These are phyloP conservation scores for Zymoseptoria passerinii DNA, from an alignment of 2,329 filamentous ascomycete genomes.

Conservation along the genomic window DNA sequence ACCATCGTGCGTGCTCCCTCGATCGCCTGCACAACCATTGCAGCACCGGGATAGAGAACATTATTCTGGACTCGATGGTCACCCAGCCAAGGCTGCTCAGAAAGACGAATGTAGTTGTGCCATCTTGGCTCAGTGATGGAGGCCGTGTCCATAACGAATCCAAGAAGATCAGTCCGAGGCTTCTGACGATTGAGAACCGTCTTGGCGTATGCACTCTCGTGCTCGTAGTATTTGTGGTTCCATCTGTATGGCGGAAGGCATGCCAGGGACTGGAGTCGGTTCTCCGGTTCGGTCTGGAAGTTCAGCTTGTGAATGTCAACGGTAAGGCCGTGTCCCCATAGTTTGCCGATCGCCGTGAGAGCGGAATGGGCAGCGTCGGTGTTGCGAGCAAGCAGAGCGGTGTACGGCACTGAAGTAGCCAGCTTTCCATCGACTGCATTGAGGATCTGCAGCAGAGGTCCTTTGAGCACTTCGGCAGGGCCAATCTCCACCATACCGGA, in stretches of 20 bases:
- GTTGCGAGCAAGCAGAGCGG: background rate
- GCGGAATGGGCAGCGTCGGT: background rate
- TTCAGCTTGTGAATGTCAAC: conserved; percentile 1
- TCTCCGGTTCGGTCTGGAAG: background rate
- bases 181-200: conserved; percentile 5
- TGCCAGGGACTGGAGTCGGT: background rate
- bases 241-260: conserved; percentile 4
- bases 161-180: conserved; percentile 28
- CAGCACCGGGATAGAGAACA: conserved; percentile 13
- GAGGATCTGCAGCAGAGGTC: conserved; percentile 8
- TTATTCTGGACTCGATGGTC: conserved; percentile 14
- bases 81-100: conserved; percentile 19
- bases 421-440: background rate
- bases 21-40: conserved; percentile 12
- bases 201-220: conserved; percentile 4
- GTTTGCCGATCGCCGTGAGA: background rate
- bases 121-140: conserved; percentile 11
- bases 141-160: conserved; percentile 8
- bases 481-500: conserved; percentile 8
- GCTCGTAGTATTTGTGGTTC: conserved; percentile 12
- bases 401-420: background rate
- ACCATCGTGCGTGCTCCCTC: conserved; percentile 12
- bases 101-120: conserved; percentile 16
- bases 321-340: background rate
- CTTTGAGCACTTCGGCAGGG: conserved; percentile 7